Evolutionary conservation across 129 eudicot genomes (phyloP), one percentile per base, ranked within the genome.

Genomic region (Logfia minima): DNA sequence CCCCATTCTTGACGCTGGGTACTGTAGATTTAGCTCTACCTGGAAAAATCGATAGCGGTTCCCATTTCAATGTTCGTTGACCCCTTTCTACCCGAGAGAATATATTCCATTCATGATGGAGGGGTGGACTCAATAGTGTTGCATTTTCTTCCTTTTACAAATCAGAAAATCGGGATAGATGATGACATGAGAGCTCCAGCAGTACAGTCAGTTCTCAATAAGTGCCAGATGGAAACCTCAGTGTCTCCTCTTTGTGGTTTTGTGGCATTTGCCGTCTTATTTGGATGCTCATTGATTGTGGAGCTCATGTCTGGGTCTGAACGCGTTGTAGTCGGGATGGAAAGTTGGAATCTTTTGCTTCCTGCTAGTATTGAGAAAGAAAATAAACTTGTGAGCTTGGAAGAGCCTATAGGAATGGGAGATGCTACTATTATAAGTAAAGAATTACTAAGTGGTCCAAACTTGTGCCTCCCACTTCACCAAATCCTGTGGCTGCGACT

Each of bases 121-220:
- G 98, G 98, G 18, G 82, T 87, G 48, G 98, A 94, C 85, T 91
- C 98, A 1, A 53, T 91, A n/a, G 89, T 94, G 43, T 75, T 94
- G 79, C 96, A 94, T 87, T 94, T 89, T 79, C 89, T 94, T 45
- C 98, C 98, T 32, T 94, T 94, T 81, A 90, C 98, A 29, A 88
- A 81, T 85, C 97, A 90, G 78, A 82, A 81, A 53, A 85, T 77
- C 45, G 91, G 92, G 79, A 85, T 84, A 66, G 92, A 82, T 23
- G 96, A 86, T 73, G 81, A 71, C 59, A 87, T 86, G 87, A 84
- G 84, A 70, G 78, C 87, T 48, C 98, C 98, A 31, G 82, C 96
- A 53, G 98, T 93, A 60, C 85, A 80, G 72, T 85, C 98, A 41
- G 96, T 93, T 76, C 85, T 94, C 16, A 91, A 86, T 66, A 83